Conservation (phyloP, 176 grass and related monocot species). For the Oryza rufipogon region DNA sequence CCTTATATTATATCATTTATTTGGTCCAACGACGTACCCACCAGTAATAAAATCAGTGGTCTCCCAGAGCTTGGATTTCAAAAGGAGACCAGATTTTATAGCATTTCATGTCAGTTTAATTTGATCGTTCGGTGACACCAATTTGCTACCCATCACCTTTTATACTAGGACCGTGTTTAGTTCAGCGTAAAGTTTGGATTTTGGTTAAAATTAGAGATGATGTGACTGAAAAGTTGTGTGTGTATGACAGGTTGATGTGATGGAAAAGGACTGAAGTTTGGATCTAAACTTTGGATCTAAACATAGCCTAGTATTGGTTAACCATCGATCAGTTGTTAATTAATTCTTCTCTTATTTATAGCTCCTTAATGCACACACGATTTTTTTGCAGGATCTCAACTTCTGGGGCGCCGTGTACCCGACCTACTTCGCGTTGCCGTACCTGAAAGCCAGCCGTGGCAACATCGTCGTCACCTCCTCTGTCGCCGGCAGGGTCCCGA, state of each 20-base stretch:
- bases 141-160: background rate
- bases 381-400: slow-evolving; percentile 66
- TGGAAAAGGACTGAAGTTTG: too few species aligned
- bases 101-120: background rate
- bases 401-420: slow-evolving; percentile 89
- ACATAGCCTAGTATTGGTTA: background rate
- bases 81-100: background rate
- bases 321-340: background rate
- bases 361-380: background rate
- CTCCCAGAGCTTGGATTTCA: background rate
- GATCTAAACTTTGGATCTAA: too few species aligned
- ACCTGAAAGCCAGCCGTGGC: slow-evolving; percentile 69
- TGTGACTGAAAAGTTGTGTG: too few species aligned
- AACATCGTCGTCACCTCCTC: slow-evolving; percentile 87
- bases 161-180: too few species aligned
- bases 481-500: slow-evolving; percentile 70
- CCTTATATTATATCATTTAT: background rate
- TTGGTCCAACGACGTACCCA: background rate
- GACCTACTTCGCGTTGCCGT: slow-evolving; percentile 79
- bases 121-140: background rate
- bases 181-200: too few species aligned
- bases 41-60: background rate
- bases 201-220: too few species aligned
- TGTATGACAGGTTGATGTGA: too few species aligned
- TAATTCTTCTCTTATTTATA: background rate